Conservation (phyloP, 805 yeast genomes). For the Tanozyma kutaoensis region DNA sequence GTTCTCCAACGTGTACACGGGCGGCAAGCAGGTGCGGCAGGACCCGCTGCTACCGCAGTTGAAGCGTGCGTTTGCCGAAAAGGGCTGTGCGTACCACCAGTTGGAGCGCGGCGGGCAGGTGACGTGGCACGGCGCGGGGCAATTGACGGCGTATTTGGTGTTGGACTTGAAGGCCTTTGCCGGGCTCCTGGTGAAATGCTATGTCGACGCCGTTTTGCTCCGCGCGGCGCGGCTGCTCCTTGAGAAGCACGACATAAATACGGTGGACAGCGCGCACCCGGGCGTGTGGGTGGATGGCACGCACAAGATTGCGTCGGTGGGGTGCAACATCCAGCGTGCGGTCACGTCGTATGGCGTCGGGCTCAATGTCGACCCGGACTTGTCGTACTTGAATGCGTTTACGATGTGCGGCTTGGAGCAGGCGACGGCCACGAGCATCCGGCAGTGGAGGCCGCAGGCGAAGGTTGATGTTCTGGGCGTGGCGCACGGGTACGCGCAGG, state of each 20-base stretch:
- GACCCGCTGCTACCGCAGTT: constrained; percentile 29
- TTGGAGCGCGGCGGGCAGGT: constrained; percentile 90
- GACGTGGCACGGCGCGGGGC: constrained; percentile 96
- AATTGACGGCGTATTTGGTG: constrained; percentile 73
- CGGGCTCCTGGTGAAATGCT: constrained; percentile 47
- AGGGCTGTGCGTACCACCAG: constrained; percentile 57
- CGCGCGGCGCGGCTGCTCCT: constrained; percentile 39
- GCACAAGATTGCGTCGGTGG: constrained; percentile 78
- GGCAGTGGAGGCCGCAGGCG: constrained; percentile 6
- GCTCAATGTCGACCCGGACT: constrained; percentile 64
- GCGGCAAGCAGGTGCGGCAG: constrained; percentile 72
- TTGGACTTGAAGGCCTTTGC: constrained; percentile 45
- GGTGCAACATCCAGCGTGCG: constrained; percentile 73
- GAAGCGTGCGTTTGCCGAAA: too few species aligned
- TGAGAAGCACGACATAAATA: constrained; percentile 21
- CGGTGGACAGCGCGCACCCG: constrained; percentile 52
- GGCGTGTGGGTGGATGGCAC: constrained; percentile 76
- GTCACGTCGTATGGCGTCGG: constrained; percentile 87
- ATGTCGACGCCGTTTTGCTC: constrained; percentile 49
- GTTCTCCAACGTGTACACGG: constrained; percentile 78
- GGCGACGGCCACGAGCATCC: constrained; percentile 25
- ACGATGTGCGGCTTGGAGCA: constrained; percentile 80
- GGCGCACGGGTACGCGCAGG: too few species aligned
- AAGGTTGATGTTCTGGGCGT: constrained; percentile 1
- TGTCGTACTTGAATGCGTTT: constrained; percentile 54